Conservation (phyloP, 2,329 filamentous ascomycete genomes). For the Stromatinia cepivora region DNA sequence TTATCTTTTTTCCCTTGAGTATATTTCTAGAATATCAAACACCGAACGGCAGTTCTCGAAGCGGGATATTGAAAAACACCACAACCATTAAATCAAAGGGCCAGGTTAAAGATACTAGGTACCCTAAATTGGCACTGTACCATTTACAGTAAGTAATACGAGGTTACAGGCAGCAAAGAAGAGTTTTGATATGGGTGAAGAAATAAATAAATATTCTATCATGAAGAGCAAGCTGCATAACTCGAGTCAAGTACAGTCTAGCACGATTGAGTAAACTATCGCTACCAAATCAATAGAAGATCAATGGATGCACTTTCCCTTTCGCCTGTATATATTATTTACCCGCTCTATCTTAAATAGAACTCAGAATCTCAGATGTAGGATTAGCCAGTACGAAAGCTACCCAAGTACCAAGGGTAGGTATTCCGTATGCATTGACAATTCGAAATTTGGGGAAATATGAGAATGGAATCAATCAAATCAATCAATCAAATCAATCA, state of each 20-base stretch:
- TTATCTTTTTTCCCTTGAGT: not conserved
- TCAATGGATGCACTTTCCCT: not conserved
- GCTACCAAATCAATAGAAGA: not conserved
- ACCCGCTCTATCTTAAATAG: not conserved
- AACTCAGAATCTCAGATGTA: not conserved
- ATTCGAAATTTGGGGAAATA: not conserved
- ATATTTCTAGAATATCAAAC: constrained; percentile 10
- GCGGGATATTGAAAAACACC: not conserved
- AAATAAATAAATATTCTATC: not conserved
- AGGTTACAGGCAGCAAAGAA: not conserved
- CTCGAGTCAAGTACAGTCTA: not conserved
- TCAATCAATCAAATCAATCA: constrained; percentile 1
- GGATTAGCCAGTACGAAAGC: not conserved
- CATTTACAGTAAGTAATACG: not conserved
- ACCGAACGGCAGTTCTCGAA: constrained; percentile 15
- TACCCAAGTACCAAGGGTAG: not conserved
- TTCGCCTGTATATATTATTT: not conserved
- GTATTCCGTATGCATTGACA: not conserved
- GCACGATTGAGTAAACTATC: not conserved
- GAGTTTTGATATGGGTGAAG: not conserved
- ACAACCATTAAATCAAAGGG: not conserved
- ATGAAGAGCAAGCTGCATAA: not conserved
- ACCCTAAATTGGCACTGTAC: not conserved
- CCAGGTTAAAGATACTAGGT: not conserved
- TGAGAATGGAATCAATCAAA: not conserved